Evolutionary conservation across 2,329 filamentous ascomycete genomes (phyloP), one percentile per base, ranked within the genome.

Genomic region (Aspergillus pseudoviridinutans): DNA sequence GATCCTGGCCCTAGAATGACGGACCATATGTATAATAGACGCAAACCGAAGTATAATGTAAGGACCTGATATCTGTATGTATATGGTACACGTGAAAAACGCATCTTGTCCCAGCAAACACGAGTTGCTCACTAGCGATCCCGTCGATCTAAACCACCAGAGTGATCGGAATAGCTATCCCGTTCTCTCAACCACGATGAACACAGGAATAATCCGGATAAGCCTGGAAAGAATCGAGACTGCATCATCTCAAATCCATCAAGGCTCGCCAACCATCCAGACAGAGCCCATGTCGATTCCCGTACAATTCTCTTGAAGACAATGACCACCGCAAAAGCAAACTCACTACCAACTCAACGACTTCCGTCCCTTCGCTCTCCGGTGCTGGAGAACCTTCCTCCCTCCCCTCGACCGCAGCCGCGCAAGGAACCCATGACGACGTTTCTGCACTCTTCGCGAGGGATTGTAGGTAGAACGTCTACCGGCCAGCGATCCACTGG

Each of bases 381-480:
- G 76, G 67, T 83, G 76, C 71, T 78, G 79, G 62, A 87, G 62
- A 51, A 81, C 75, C 69, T 79, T 79, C 66, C 81, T 73, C 25
- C 85, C 85, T 53, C 78, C 81, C 66, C 79, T 78, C 24, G 77
- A 78, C 66, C 76, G 76, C 59, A 84, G 61, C 64, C 85, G 71
- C 9, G 79, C 74, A 58, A 87, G 67, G 66, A 85, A 87, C 2
- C 84, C 84, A 72, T 85, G 82, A 64, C 84, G 78, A 61, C 85
- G 77, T 74, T 87, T 87, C 68, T 85, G 78, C 46, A 86, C 82
- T 49, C 80, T 68, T 61, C 86, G 82, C 52, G 80, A 84, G 9
- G 84, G 84, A 55, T 83, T 82, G 66, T 79, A 87, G 46, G 85
- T 87, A 57, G 80, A 73, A 61, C 84, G 78, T 51, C 73, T 74